A percentile compares a stretch with the other conserved stretches of the same genome.
Evolutionary conservation across 2,329 filamentous ascomycete species (phyloP).

Genomic region (Aspergillus puulaauensis): DNA sequence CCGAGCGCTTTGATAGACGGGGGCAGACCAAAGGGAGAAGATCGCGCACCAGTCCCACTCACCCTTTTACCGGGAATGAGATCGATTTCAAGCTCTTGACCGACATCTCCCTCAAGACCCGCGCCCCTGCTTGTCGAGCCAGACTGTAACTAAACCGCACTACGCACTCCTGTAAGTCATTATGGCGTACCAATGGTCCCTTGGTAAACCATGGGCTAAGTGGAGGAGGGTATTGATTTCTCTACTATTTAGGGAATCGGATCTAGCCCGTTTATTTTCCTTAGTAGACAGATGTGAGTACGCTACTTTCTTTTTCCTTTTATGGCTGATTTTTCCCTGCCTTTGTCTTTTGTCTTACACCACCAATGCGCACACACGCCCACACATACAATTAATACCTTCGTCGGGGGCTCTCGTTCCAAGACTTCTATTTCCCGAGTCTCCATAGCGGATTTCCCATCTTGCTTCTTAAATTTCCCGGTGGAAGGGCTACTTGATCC

Average conservation of each 20-base stretch:
- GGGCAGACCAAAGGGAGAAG: slow-evolving; percentile 1
- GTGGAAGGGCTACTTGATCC: neutral
- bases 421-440: neutral
- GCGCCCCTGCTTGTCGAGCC: neutral
- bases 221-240: slow-evolving; percentile 4
- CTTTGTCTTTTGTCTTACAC: neutral
- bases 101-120: neutral
- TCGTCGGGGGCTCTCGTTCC: too few relatives aligned
- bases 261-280: neutral
- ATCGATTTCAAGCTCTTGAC: slow-evolving; percentile 1
- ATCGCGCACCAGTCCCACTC: neutral
- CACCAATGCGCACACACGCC: neutral
- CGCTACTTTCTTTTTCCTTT: slow-evolving; percentile 5
- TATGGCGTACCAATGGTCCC: neutral
- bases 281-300: slow-evolving; percentile 10
- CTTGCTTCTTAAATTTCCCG: neutral
- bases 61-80: neutral
- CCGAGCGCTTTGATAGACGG: slow-evolving; percentile 5
- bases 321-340: neutral
- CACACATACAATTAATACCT: neutral
- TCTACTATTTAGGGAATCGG: slow-evolving; percentile 2
- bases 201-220: neutral
- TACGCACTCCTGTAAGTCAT: slow-evolving; percentile 2
- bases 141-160: neutral
- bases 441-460: neutral